A percentile compares a stretch with the other conserved stretches of the same genome.
phyloP scores from a whole-genome alignment of 805 yeast genomes.

The Wickerhamomyces strasburgensis region DNA sequence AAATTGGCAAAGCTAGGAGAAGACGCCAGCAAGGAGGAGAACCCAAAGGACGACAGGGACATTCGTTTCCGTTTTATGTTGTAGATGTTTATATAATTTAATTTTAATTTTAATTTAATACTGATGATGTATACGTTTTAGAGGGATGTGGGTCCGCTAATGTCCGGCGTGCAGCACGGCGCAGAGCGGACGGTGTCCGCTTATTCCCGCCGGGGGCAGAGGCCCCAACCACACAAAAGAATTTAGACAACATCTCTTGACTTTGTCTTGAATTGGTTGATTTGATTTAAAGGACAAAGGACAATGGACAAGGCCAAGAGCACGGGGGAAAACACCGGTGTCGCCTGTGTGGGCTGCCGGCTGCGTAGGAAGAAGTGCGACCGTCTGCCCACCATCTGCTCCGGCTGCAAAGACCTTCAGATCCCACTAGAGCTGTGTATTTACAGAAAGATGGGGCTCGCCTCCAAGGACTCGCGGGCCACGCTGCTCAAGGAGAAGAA shows the following conservation, averaged over 20 bases:
- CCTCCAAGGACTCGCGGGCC: constrained; percentile 15
- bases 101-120: too few species aligned
- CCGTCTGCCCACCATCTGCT: constrained; percentile 10
- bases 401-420: constrained; percentile 13
- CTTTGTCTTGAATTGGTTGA: too few species aligned
- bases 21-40: constrained; percentile 9
- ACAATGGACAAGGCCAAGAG: too few species aligned
- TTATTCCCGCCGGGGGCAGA: too few species aligned
- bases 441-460: constrained; percentile 16
- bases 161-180: too few species aligned
- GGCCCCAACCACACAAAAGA: too few species aligned
- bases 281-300: too few species aligned
- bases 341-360: constrained; percentile 15
- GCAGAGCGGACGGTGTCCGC: too few species aligned
- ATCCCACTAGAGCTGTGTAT: constrained; percentile 16
- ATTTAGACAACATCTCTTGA: too few species aligned
- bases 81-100: background rate
- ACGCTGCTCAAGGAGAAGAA: constrained; percentile 11
- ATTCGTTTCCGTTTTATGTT: constrained; percentile 11
- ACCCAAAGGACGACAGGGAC: constrained; percentile 24
- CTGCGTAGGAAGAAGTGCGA: constrained; percentile 15
- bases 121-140: too few species aligned
- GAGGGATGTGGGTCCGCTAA: too few species aligned
- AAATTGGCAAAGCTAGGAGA: constrained; percentile 8
- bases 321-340: too few species aligned